Evolutionary conservation across 2,329 filamentous ascomycete genomes (phyloP).

Genomic region (Hymenoscyphus scutula): DNA sequence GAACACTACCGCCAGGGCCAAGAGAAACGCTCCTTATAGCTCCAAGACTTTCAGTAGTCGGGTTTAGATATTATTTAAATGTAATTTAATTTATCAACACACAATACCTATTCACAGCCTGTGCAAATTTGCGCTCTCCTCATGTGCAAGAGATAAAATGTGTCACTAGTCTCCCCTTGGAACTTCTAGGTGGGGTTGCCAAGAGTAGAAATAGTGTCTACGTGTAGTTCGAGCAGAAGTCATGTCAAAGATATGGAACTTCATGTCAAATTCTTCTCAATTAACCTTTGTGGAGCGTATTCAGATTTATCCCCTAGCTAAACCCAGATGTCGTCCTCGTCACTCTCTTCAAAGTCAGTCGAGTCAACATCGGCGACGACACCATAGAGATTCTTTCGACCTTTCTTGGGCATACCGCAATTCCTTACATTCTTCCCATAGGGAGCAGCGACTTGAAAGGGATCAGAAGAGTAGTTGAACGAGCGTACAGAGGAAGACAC

Average conservation of each 20-base stretch:
- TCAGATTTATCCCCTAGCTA: not conserved
- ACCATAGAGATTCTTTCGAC: not conserved
- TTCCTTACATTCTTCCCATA: not conserved
- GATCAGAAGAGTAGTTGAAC: not conserved
- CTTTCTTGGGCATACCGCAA: not conserved
- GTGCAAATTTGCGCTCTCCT: not conserved
- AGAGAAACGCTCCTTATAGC: not conserved
- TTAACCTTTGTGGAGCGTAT: not conserved
- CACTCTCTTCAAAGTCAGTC: not conserved
- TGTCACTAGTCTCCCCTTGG: not conserved
- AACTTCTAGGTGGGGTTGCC: not conserved
- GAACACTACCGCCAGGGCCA: not conserved
- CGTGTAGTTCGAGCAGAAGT: no score
- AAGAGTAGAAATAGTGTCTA: no score
- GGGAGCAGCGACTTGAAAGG: no score
- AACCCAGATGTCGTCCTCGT: not conserved
- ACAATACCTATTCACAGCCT: not conserved
- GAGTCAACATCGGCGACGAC: not conserved
- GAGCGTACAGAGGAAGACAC: not conserved
- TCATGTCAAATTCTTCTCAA: not conserved
- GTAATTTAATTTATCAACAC: not conserved
- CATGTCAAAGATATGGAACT: not conserved
- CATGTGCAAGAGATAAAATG: not conserved
- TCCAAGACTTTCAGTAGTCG: not conserved
- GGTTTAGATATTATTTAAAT: not conserved